phyloP scores from a whole-genome alignment of 1,284 basidiomycete species.

The Papiliotrema flavescens region DNA sequence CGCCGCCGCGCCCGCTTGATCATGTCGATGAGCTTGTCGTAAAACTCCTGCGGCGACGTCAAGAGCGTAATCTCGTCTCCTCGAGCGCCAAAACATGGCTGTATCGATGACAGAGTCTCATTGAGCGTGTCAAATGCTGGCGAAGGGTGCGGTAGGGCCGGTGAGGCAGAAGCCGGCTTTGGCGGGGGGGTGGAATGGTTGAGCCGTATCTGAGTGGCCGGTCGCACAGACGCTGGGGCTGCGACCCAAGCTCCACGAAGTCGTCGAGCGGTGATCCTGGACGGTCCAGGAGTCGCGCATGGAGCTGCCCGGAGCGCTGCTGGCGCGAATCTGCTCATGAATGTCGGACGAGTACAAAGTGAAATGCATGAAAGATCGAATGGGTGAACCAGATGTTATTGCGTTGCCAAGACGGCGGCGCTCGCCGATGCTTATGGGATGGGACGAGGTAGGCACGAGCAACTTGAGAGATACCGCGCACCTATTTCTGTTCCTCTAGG shows the following conservation, averaged over 20 bases:
- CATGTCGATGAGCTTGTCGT: constrained; percentile 55
- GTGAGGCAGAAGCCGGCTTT: not conserved
- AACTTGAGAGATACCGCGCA: too few species aligned
- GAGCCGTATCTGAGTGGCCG: not conserved
- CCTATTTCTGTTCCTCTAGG: too few species aligned
- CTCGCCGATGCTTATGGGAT: too few species aligned
- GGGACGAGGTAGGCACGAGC: too few species aligned
- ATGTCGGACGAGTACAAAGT: not conserved
- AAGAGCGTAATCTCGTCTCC: constrained; percentile 49
- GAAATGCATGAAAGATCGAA: too few species aligned
- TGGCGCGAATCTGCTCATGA: not conserved
- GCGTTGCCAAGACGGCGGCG: too few species aligned
- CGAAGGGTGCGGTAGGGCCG: constrained; percentile 18
- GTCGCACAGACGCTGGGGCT: not conserved
- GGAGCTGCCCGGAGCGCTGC: not conserved
- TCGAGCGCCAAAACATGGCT: constrained; percentile 50
- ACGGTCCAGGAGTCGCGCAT: constrained; percentile 1
- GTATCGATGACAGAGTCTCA: constrained; percentile 21
- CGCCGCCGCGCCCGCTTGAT: constrained; percentile 66
- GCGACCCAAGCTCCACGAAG: not conserved
- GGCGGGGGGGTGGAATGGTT: not conserved
- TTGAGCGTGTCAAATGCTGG: constrained; percentile 31
- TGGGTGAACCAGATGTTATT: too few species aligned
- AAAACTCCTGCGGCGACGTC: constrained; percentile 49
- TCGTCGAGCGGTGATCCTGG: not conserved